These are phyloP conservation scores for Coemansia sp. DNA, from an alignment of 192 early-diverging fungal species.

Conservation along the genomic window DNA sequence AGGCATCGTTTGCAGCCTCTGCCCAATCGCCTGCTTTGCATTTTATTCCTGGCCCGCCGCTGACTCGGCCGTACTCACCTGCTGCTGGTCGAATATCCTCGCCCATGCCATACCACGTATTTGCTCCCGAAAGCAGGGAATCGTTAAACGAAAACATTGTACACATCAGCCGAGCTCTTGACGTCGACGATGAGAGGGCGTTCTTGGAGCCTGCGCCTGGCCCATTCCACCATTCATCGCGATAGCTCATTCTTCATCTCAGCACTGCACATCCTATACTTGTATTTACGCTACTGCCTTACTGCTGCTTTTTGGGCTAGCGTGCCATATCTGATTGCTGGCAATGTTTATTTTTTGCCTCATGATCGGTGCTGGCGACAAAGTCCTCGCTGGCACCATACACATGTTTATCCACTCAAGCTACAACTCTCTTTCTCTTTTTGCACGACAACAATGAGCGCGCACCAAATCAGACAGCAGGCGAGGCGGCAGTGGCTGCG, in stretches of 20 bases:
- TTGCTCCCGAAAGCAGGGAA: conserved; percentile 41
- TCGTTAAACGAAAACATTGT: conserved; percentile 27
- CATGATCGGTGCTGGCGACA: too few relatives aligned
- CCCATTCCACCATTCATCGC: background rate
- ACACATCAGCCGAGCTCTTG: conserved; percentile 13
- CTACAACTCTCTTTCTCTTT: too few relatives aligned
- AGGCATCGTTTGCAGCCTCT: conserved; percentile 1
- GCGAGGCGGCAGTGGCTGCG: conserved; percentile 13
- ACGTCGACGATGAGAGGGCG: background rate
- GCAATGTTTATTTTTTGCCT: too few relatives aligned
- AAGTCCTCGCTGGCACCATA: too few relatives aligned
- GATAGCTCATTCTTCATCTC: background rate
- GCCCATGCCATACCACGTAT: conserved; percentile 43
- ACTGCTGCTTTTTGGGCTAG: too few relatives aligned
- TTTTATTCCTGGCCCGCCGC: background rate
- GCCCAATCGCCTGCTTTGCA: background rate
- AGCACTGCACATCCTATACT: too few relatives aligned
- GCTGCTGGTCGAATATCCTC: conserved; percentile 27
- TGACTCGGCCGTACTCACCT: conserved; percentile 16
- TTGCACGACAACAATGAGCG: background rate
- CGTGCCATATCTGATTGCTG: too few relatives aligned
- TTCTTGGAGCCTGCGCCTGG: background rate
- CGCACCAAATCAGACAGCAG: conserved; percentile 17
- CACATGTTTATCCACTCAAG: too few relatives aligned
- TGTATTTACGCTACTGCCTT: too few relatives aligned